These are phyloP conservation scores for Naematelia aurantialba DNA, from an alignment of 768 basidiomycete genomes.

Conservation along the genomic window DNA sequence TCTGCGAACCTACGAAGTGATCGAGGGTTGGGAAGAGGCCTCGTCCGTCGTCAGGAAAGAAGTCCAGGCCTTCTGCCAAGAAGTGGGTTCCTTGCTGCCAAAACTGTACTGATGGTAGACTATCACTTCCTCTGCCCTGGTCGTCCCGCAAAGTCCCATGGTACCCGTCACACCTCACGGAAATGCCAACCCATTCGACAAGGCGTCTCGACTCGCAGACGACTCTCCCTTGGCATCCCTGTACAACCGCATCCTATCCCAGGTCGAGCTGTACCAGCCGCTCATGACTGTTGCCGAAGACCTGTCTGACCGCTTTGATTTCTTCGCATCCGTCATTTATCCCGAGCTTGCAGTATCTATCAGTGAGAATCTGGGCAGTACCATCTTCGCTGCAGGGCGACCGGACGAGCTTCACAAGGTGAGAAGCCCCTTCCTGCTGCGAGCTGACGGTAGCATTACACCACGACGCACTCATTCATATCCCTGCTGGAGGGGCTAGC, in stretches of 20 bases:
- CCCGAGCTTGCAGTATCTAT: conserved; percentile 74
- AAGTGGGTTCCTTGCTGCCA: conserved; percentile 55
- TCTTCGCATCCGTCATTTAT: conserved; percentile 86
- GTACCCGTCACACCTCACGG: conserved; percentile 64
- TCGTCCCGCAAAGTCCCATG: conserved; percentile 64
- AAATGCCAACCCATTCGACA: conserved; percentile 55
- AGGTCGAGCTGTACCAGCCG: conserved; percentile 58
- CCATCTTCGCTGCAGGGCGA: conserved; percentile 85
- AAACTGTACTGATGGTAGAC: conserved; percentile 55
- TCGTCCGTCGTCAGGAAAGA: conserved; percentile 76
- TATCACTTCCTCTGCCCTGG: conserved; percentile 61
- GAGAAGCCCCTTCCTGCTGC: conserved; percentile 23
- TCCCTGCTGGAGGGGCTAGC: conserved; percentile 75
- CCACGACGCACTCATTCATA: conserved; percentile 76
- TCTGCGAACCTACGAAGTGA: conserved; percentile 51
- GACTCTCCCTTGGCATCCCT: conserved; percentile 69
- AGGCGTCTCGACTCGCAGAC: conserved; percentile 51
- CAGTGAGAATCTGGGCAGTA: conserved; percentile 74
- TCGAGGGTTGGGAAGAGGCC: conserved; percentile 80
- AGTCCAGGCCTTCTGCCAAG: conserved; percentile 70
- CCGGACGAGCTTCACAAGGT: conserved; percentile 88
- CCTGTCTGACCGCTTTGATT: conserved; percentile 64
- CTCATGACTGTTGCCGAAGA: conserved; percentile 73
- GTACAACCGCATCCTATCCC: conserved; percentile 68
- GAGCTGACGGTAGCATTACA: conserved; percentile 64